These are phyloP conservation scores for Pulveroboletus sp. DNA, from an alignment of 1,284 basidiomycete genomes.

Conservation along the genomic window DNA sequence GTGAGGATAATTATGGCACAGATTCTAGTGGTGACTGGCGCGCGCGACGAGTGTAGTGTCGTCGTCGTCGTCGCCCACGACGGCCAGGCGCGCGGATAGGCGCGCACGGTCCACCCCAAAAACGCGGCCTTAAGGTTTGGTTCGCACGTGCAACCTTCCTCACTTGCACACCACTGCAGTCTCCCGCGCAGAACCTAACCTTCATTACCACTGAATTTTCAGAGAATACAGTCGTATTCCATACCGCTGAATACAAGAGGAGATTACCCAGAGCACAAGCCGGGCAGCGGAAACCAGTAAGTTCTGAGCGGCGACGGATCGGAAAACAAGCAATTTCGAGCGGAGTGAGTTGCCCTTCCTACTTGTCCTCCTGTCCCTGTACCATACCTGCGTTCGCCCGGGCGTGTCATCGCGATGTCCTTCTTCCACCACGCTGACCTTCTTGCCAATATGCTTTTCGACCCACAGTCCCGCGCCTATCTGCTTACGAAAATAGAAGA, in stretches of 20 bases:
- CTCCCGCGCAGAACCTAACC: constrained; percentile 10
- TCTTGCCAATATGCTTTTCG: constrained; percentile 21
- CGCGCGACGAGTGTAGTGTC: constrained; percentile 12
- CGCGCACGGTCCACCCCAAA: constrained; percentile 34
- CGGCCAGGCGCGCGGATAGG: constrained; percentile 9
- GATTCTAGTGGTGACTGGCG: neutral
- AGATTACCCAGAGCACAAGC: constrained; percentile 8
- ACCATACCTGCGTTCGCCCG: neutral
- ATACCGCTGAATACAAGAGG: constrained; percentile 14
- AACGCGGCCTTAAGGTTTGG: constrained; percentile 33
- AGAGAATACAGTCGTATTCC: constrained; percentile 9
- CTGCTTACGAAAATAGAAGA: constrained; percentile 36
- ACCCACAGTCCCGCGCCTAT: constrained; percentile 29
- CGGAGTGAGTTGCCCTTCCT: constrained; percentile 35
- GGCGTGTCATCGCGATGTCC: constrained; percentile 1
- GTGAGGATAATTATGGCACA: constrained; percentile 36
- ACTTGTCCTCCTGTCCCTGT: neutral
- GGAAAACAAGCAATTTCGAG: constrained; percentile 40
- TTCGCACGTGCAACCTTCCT: constrained; percentile 37
- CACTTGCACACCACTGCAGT: constrained; percentile 31
- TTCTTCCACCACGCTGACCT: constrained; percentile 9
- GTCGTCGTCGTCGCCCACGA: constrained; percentile 26
- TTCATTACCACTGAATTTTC: constrained; percentile 9
- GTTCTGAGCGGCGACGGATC: constrained; percentile 42
- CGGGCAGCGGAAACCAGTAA: constrained; percentile 15